Evolutionary conservation across 179 eudicot species (phyloP).

Genomic region (Amaranthus tricolor): DNA sequence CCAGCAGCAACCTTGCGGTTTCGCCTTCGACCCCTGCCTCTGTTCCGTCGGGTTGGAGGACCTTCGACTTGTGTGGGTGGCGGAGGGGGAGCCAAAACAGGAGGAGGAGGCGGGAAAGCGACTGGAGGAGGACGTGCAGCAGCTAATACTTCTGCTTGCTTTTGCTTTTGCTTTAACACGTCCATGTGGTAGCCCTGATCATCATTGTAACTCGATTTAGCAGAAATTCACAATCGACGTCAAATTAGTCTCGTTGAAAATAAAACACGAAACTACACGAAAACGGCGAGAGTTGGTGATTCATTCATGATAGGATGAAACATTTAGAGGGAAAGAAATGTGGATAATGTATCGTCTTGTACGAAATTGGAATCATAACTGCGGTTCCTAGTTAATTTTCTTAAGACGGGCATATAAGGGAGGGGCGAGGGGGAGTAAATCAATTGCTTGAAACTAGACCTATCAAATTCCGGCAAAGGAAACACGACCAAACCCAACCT

Average conservation of each 20-base stretch:
- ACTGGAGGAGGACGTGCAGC: slow-evolving; percentile 44
- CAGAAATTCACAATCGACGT: not conserved
- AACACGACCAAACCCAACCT: too few species aligned
- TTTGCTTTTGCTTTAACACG: slow-evolving; percentile 44
- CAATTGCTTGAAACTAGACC: too few species aligned
- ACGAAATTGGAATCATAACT: not conserved
- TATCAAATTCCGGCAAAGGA: too few species aligned
- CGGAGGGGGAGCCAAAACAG: slow-evolving; percentile 16
- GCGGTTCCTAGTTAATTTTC: too few species aligned
- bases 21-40: slow-evolving; percentile 61
- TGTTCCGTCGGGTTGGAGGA: slow-evolving; percentile 30
- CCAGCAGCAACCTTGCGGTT: slow-evolving; percentile 71
- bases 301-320: too few species aligned
- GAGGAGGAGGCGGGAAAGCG: slow-evolving; percentile 24
- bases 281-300: too few species aligned
- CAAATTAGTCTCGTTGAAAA: too few species aligned
- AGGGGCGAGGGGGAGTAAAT: too few species aligned
- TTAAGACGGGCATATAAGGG: too few species aligned
- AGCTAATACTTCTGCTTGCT: slow-evolving; percentile 41
- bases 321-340: too few species aligned
- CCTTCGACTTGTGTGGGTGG: slow-evolving; percentile 23
- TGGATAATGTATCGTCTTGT: too few species aligned
- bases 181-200: slow-evolving; percentile 90
- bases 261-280: too few species aligned
- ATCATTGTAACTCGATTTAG: slow-evolving; percentile 13